Evolutionary conservation across 2,329 filamentous ascomycete species (phyloP), one percentile per base, ranked within the genome.

Genomic region (Diplodia mutila): DNA sequence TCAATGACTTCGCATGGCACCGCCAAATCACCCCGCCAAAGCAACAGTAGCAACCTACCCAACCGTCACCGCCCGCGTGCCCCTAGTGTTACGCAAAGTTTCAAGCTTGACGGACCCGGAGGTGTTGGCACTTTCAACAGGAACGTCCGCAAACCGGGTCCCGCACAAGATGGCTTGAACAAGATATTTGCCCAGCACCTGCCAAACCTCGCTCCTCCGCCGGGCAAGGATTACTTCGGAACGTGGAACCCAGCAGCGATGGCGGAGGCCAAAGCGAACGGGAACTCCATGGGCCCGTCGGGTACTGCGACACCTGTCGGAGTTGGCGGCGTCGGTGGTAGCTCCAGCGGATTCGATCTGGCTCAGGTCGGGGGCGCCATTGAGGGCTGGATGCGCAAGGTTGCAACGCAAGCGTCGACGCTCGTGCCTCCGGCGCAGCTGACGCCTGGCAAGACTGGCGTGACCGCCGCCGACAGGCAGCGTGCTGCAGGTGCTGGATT

Each of bases 301-400:
- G 73, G 75, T 39, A 75, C 70, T 46, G 59, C 49, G 12, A 67
- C 66, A 9, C 66, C 66, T 14, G 65, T 67, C 16, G 66, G 66
- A 21, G 76, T 52, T 29, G 59, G 67, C 29, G 63, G 67, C 37
- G 52, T 67, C 4, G 65, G 61, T 37, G 54, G 67, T 23, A 61
- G 68, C 16, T 49, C 61, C 27, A 74, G 75, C 7, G 76, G 77
- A 21, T 69, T 84, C 25, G 81, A 83, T 8, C 82, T 98, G 2
- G 93, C 97, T 73, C 91, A 94, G 70, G 90, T 97, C 11, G 93
- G 94, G 1, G 91, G 92, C 6, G 90, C 91, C 2, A 89, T 98
- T 34, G 95, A 98, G 80, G 91, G 90, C 1, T 99, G 95, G 93
- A 84, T 98, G 68, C 86, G 94, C 69, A 92, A 93, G 70, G 89